Percentiles rank a stretch among this genome's conserved stretches.
These are phyloP conservation scores for Cryomyces minteri DNA, from an alignment of 495 filamentous ascomycete species.

Conservation along the genomic window DNA sequence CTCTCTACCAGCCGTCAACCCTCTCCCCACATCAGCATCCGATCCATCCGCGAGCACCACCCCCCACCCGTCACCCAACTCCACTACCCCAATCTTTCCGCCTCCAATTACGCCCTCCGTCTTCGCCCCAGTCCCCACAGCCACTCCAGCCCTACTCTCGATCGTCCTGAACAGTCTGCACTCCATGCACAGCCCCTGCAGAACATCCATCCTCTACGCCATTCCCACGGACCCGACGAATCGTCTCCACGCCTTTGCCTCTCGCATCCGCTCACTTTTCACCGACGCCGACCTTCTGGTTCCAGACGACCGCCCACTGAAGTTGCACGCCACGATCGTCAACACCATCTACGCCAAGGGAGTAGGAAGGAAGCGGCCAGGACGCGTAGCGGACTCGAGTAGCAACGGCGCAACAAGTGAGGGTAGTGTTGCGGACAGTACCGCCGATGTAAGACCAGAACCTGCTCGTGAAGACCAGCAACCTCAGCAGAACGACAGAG, in stretches of 20 bases:
- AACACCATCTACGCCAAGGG: constrained; percentile 66
- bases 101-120: not conserved
- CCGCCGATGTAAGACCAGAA: not conserved
- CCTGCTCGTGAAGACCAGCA: not conserved
- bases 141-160: not conserved
- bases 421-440: not conserved
- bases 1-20: too few species aligned
- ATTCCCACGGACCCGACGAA: constrained; percentile 35
- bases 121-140: not conserved
- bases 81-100: not conserved
- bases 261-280: constrained; percentile 40
- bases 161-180: constrained; percentile 11
- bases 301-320: constrained; percentile 42
- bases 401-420: not conserved
- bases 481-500: not conserved
- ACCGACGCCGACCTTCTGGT: constrained; percentile 40
- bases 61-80: too few species aligned
- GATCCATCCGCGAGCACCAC: too few species aligned
- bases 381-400: not conserved
- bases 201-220: constrained; percentile 36
- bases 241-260: constrained; percentile 43
- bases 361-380: constrained; percentile 10
- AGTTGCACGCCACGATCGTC: constrained; percentile 69
- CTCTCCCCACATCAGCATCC: too few species aligned
- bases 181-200: constrained; percentile 19